Evolutionary conservation across 345 rosid genomes (phyloP).

Genomic region (Citrus australasica): DNA sequence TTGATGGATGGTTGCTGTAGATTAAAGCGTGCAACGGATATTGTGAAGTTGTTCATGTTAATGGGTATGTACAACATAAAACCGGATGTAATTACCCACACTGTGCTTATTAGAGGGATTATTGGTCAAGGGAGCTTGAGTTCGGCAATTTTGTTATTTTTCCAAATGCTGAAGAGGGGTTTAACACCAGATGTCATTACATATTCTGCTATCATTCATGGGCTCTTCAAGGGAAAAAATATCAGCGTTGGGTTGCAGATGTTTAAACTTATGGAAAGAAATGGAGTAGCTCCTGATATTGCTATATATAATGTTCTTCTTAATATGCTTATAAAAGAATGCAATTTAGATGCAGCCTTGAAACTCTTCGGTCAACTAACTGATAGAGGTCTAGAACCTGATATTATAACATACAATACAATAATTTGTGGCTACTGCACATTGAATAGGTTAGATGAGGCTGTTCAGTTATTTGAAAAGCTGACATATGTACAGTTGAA

Average conservation of each 20-base stretch:
- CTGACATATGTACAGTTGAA: constrained; percentile 20
- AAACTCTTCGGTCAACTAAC: constrained; percentile 25
- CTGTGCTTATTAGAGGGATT: constrained; percentile 27
- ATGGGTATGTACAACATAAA: constrained; percentile 21
- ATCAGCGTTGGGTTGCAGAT: constrained; percentile 32
- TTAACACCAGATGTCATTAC: constrained; percentile 36
- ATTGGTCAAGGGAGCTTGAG: constrained; percentile 20
- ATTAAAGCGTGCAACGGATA: constrained; percentile 18
- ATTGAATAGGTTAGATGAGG: constrained; percentile 35
- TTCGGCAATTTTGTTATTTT: constrained; percentile 33
- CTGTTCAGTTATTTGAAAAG: constrained; percentile 31
- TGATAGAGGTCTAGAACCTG: constrained; percentile 35
- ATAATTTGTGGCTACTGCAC: constrained; percentile 49
- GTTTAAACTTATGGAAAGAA: constrained; percentile 38
- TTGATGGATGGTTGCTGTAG: constrained; percentile 48
- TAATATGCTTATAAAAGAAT: constrained; percentile 27
- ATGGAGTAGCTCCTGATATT: constrained; percentile 32
- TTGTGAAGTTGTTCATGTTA: constrained; percentile 31
- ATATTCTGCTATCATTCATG: constrained; percentile 48
- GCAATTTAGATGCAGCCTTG: constrained; percentile 22
- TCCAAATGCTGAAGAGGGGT: constrained; percentile 48
- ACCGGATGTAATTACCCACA: constrained; percentile 44
- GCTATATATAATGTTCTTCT: constrained; percentile 44
- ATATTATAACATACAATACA: constrained; percentile 48
- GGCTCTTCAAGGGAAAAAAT: constrained; percentile 36